Conservation (phyloP, 2,329 filamentous ascomycete species). For the Fulvia fulva region DNA sequence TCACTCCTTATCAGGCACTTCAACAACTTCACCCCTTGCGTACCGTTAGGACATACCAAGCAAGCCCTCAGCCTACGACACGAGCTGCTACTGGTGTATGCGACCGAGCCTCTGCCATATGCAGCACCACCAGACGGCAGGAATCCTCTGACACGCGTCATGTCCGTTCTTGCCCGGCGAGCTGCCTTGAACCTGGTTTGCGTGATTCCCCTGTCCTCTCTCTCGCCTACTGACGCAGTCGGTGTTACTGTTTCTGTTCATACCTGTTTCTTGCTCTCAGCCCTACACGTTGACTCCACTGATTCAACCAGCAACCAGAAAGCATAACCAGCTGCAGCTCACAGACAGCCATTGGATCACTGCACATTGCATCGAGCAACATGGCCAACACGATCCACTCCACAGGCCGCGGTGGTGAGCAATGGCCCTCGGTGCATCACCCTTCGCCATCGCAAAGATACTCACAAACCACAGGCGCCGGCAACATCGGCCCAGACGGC, state of each 20-base stretch:
- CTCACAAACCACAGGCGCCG: constrained; percentile 46
- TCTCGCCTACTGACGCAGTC: neutral
- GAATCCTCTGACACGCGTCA: neutral
- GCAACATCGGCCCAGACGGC: constrained; percentile 54
- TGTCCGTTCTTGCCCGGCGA: neutral
- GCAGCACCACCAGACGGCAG: neutral
- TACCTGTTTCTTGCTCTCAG: neutral
- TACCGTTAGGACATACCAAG: neutral
- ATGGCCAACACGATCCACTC: constrained; percentile 35
- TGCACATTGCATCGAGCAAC: neutral
- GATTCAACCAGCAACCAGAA: neutral
- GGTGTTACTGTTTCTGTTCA: neutral
- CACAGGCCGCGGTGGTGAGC: constrained; percentile 55
- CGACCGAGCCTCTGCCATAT: neutral
- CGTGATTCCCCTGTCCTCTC: neutral
- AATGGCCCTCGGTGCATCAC: neutral
- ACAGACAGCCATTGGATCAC: neutral
- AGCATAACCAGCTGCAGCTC: neutral
- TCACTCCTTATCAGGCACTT: neutral
- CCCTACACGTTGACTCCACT: neutral
- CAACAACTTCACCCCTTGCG: neutral
- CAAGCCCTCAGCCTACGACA: neutral
- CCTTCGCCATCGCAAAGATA: neutral
- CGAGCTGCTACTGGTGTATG: neutral
- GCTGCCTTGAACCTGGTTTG: neutral